These are phyloP conservation scores for Metschnikowia hibisci DNA, from an alignment of 805 yeast genomes.

Conservation along the genomic window DNA sequence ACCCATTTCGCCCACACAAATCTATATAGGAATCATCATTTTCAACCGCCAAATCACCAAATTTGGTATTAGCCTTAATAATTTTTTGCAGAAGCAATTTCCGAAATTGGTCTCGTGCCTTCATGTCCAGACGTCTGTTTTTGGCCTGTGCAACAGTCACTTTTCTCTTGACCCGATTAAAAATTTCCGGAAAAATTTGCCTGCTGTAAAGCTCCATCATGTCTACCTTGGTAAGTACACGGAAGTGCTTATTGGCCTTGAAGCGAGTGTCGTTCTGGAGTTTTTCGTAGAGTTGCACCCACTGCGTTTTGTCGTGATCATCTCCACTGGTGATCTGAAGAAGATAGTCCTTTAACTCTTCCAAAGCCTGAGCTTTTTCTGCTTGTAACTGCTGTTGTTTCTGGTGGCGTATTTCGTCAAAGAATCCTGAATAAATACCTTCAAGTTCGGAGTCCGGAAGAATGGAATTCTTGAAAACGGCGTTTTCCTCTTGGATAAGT, in stretches of 20 bases:
- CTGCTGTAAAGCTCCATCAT: constrained; percentile 49
- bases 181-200: constrained; percentile 28
- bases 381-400: constrained; percentile 22
- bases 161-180: constrained; percentile 20
- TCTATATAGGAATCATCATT: constrained; percentile 55
- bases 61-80: constrained; percentile 49
- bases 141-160: constrained; percentile 25
- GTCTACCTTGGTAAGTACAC: constrained; percentile 53
- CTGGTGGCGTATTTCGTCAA: constrained; percentile 33
- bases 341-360: constrained; percentile 52
- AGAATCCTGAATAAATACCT: constrained; percentile 51
- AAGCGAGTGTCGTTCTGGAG: constrained; percentile 48
- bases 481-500: constrained; percentile 56
- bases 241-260: constrained; percentile 55
- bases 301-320: constrained; percentile 26
- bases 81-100: constrained; percentile 39
- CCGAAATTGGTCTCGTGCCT: constrained; percentile 60
- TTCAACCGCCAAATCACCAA: constrained; percentile 54
- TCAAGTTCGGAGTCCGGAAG: constrained; percentile 56
- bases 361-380: constrained; percentile 45
- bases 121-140: constrained; percentile 57
- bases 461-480: constrained; percentile 58
- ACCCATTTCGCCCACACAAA: constrained; percentile 72
- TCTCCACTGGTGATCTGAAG: constrained; percentile 29
- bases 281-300: constrained; percentile 36